Evolutionary conservation across 2,329 filamentous ascomycete genomes (phyloP).

Genomic region (Hypoxylon rubiginosum): DNA sequence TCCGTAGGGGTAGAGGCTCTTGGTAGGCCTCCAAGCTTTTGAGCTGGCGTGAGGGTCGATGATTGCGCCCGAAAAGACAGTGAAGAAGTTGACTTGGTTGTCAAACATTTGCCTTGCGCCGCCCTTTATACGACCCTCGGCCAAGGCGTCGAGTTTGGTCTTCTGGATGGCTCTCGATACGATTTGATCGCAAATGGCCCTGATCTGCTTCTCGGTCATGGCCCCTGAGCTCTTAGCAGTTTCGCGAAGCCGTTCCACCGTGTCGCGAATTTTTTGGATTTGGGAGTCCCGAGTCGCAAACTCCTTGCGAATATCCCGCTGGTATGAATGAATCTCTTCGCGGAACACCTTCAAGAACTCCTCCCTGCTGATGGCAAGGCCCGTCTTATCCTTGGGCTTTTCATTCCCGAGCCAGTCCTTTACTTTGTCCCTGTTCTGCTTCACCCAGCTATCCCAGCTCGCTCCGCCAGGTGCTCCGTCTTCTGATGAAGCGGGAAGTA

Average conservation of each 20-base stretch:
- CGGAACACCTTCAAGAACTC: slow-evolving; percentile 50
- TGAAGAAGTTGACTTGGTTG: slow-evolving; percentile 80
- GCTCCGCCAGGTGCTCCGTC: slow-evolving; percentile 52
- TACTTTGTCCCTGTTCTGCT: slow-evolving; percentile 62
- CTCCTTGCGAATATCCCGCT: slow-evolving; percentile 42
- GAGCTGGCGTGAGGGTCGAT: slow-evolving; percentile 74
- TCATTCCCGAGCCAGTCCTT: slow-evolving; percentile 44
- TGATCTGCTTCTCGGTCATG: slow-evolving; percentile 60
- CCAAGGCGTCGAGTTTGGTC: slow-evolving; percentile 62
- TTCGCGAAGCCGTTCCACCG: slow-evolving; percentile 50
- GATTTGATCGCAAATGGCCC: slow-evolving; percentile 57
- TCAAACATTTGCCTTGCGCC: slow-evolving; percentile 61
- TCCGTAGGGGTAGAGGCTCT: slow-evolving; percentile 37
- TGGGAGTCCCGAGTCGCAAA: slow-evolving; percentile 35
- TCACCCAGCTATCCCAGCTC: slow-evolving; percentile 67
- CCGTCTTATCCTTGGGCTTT: not conserved
- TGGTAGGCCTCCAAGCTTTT: slow-evolving; percentile 62
- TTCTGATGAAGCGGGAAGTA: slow-evolving; percentile 45
- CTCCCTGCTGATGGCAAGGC: slow-evolving; percentile 49
- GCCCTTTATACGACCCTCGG: slow-evolving; percentile 61
- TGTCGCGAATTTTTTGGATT: slow-evolving; percentile 40
- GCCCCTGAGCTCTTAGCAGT: slow-evolving; percentile 47
- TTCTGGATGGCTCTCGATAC: not conserved
- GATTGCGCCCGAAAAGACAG: slow-evolving; percentile 72
- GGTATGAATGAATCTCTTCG: slow-evolving; percentile 50